phyloP scores from a whole-genome alignment of 2,329 filamentous ascomycete species.

The Aspergillus pseudoglaucus region DNA sequence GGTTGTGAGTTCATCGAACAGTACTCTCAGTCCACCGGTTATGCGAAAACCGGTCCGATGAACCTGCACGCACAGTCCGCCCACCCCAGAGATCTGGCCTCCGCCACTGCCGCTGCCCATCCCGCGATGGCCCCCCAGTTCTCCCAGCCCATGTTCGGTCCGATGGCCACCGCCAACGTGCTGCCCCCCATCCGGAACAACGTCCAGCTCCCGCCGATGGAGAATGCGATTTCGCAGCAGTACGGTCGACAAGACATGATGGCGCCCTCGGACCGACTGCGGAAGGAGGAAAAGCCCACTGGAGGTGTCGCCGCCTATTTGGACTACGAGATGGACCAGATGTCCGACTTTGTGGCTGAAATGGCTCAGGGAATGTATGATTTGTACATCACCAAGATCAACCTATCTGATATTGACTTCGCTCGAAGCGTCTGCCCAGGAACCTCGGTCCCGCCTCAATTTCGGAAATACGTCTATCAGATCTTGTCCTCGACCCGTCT shows the following conservation, averaged over 20 bases:
- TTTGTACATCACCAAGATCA: constrained; percentile 49
- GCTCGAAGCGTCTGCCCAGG: constrained; percentile 57
- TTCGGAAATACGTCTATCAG: constrained; percentile 86
- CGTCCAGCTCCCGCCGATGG: constrained; percentile 36
- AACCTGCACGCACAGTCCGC: constrained; percentile 24
- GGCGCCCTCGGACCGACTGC: constrained; percentile 28
- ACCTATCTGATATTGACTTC: constrained; percentile 57
- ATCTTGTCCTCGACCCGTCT: constrained; percentile 85
- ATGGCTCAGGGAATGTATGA: constrained; percentile 72
- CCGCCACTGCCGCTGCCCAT: constrained; percentile 7
- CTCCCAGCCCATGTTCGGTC: constrained; percentile 30
- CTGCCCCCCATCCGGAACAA: constrained; percentile 38
- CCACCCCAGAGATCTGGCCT: constrained; percentile 27
- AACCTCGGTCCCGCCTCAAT: constrained; percentile 60
- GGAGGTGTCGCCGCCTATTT: constrained; percentile 89
- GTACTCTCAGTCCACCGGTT: constrained; percentile 39
- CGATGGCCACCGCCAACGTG: constrained; percentile 26
- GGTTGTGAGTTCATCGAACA: constrained; percentile 42
- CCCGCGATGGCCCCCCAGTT: constrained; percentile 19
- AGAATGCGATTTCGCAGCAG: constrained; percentile 35
- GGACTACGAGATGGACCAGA: constrained; percentile 93
- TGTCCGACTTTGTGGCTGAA: constrained; percentile 91
- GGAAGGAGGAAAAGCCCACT: constrained; percentile 60
- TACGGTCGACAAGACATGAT: constrained; percentile 37
- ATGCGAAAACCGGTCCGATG: constrained; percentile 31